A percentile compares a stretch with the other conserved stretches of the same genome.
Conservation (phyloP, 1,139 yeast species). For the Geotrichum histeridarum region DNA sequence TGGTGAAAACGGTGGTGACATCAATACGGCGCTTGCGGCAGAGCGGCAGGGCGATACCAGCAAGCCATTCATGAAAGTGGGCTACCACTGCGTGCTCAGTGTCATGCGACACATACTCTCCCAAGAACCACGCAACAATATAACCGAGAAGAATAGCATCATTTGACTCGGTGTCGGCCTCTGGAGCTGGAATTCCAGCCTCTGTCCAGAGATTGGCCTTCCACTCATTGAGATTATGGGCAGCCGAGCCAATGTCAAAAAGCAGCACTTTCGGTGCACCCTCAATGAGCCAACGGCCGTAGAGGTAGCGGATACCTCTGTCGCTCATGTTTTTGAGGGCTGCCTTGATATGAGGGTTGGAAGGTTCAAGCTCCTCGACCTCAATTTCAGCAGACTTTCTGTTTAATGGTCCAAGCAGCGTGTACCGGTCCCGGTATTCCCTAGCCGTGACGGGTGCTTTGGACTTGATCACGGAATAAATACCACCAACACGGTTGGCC, state of each 20-base stretch:
- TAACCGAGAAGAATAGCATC: conserved; percentile 92
- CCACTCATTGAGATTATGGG: conserved; percentile 77
- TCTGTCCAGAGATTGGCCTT: conserved; percentile 86
- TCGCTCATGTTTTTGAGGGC: conserved; percentile 58
- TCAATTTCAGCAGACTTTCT: conserved; percentile 80
- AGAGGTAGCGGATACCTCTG: conserved; percentile 76
- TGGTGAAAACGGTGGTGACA: conserved; percentile 91
- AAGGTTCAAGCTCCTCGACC: conserved; percentile 73
- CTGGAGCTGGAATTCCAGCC: conserved; percentile 92
- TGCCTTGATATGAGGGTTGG: conserved; percentile 55
- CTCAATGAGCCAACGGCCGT: conserved; percentile 96
- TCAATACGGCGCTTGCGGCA: conserved; percentile 89
- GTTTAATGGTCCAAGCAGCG: conserved; percentile 82
- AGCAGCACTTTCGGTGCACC: conserved; percentile 92
- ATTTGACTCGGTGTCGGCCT: conserved; percentile 78
- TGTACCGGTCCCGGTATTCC: conserved; percentile 84
- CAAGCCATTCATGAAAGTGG: conserved; percentile 97
- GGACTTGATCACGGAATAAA: conserved; percentile 91
- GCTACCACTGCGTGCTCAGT: conserved; percentile 82
- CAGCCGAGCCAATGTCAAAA: conserved; percentile 78
- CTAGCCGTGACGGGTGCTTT: conserved; percentile 96
- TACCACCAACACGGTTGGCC: conserved; percentile 96
- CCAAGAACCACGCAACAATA: conserved; percentile 93
- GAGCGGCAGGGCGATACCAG: conserved; percentile 91
- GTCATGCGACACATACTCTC: conserved; percentile 82